A percentile compares a stretch with the other conserved stretches of the same genome.
phyloP scores from a whole-genome alignment of 1,284 basidiomycete genomes.

The Ceratobasidium theobromae region DNA sequence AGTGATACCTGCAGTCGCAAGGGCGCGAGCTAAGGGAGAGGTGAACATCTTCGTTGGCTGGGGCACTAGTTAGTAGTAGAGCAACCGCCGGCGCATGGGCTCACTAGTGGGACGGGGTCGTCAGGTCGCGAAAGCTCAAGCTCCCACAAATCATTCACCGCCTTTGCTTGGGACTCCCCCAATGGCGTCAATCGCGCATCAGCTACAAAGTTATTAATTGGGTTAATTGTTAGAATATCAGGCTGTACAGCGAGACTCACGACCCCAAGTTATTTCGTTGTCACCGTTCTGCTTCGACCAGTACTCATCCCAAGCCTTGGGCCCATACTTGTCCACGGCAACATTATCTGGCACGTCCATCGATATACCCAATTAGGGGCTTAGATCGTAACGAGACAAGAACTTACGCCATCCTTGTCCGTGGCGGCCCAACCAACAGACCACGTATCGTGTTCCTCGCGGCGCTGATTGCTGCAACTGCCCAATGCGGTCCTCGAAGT shows the following conservation, averaged over 20 bases:
- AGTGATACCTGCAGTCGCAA: conserved; percentile 65
- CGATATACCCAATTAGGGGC: background rate
- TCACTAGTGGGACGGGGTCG: conserved; percentile 50
- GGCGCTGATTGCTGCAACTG: conserved; percentile 51
- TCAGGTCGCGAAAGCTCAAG: conserved; percentile 47
- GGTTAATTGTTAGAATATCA: background rate
- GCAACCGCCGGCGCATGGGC: background rate
- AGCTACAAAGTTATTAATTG: background rate
- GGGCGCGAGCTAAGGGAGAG: conserved; percentile 72
- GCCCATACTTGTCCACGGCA: conserved; percentile 70
- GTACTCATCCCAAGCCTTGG: conserved; percentile 48
- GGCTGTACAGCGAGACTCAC: conserved; percentile 47
- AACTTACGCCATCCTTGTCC: conserved; percentile 68
- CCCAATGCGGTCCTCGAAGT: conserved; percentile 49
- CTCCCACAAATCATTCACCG: conserved; percentile 59
- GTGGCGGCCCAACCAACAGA: conserved; percentile 68
- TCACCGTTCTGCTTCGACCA: conserved; percentile 73
- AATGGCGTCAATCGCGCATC: background rate
- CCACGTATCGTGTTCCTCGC: conserved; percentile 54
- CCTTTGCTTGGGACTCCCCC: conserved; percentile 18
- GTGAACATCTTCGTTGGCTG: conserved; percentile 61
- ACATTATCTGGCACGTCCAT: conserved; percentile 62
- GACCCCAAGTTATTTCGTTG: conserved; percentile 74
- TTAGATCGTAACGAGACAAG: background rate
- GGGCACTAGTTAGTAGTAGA: background rate